Evolutionary conservation across 163 green algal genomes (phyloP), one percentile per base, ranked within the genome.

Genomic region (Scenedesmus sp.): DNA sequence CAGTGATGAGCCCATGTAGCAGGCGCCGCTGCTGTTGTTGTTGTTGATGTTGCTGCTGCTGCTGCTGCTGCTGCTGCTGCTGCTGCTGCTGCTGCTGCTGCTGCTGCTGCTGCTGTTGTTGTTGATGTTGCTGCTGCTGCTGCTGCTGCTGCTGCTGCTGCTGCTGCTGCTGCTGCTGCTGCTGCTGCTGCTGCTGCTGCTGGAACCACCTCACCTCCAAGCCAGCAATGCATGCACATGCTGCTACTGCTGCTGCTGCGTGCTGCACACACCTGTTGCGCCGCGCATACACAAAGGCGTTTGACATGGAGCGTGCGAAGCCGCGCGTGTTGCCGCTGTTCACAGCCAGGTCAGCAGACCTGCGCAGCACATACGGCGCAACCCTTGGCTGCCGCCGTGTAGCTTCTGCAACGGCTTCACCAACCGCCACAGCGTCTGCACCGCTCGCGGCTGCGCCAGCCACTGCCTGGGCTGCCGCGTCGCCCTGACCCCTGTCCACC

Each of bases 341-440:
- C 46, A 90, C 68, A 40, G 89, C 89, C 9, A 83, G 24, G 83
- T 81, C 46, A 22, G 89, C 89, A 33, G 83, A 89, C 35, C 70
- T 40, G 20, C 35, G 43, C 70, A 92, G 53, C 51, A 92, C 26
- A 40, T 78, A 51, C 0, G 83, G 65, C 1, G 83, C 83, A 15
- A 26, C 73, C 16, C 42, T 56, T 0, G 76, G 89, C 37, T 90
- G 56, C 13, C 24, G 0, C 0, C 35, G 16, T 5, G 73, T 61
- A 12, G 89, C 73, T 53, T 81, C 72, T 9, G 89, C 89, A 13
- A 90, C 70, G 1, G 89, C 89, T 24, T 90, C 65, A 42, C 59
- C 88, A 18, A 89, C 37, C 12, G 85, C 85, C 30, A 76, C 35
- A 30, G 65, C 3, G 33, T 85, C 72, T 5, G 16, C 85, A 3